Percentiles rank a stretch among this genome's conserved stretches.
Evolutionary conservation across 1,284 basidiomycete species (phyloP).

Genomic region (Ustilago esculenta): DNA sequence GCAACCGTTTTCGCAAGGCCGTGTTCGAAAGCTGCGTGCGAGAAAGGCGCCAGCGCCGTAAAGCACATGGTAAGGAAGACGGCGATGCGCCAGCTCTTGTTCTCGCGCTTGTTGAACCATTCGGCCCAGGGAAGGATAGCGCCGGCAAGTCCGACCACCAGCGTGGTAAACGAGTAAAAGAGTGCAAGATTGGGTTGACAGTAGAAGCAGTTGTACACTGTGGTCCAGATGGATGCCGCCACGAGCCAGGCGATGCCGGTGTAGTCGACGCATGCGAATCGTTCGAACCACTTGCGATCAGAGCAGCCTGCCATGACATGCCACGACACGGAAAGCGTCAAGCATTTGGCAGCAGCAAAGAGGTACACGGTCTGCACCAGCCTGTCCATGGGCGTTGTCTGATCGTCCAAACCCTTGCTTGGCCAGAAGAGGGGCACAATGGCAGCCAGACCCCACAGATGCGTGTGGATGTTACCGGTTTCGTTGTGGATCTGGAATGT

Average conservation of each 20-base stretch:
- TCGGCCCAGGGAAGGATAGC: constrained; percentile 63
- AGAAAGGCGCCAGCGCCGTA: constrained; percentile 60
- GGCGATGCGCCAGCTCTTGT: constrained; percentile 59
- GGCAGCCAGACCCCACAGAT: constrained; percentile 59
- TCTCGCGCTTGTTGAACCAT: constrained; percentile 64
- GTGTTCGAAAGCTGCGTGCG: constrained; percentile 61
- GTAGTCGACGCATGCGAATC: constrained; percentile 66
- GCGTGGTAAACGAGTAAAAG: constrained; percentile 58
- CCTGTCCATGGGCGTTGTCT: constrained; percentile 64
- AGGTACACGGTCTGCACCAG: constrained; percentile 64
- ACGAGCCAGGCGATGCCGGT: constrained; percentile 66
- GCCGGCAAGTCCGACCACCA: constrained; percentile 57
- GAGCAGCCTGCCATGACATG: constrained; percentile 66
- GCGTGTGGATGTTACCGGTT: constrained; percentile 66
- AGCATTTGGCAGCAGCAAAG: constrained; percentile 64
- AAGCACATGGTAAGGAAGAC: constrained; percentile 64
- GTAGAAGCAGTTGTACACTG: constrained; percentile 66
- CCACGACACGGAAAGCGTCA: constrained; percentile 62
- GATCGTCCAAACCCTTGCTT: constrained; percentile 53
- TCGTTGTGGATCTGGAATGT: constrained; percentile 66
- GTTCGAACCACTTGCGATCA: constrained; percentile 61
- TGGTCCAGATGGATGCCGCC: constrained; percentile 62
- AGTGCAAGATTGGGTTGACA: constrained; percentile 65
- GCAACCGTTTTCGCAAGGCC: constrained; percentile 51
- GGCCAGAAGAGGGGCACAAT: constrained; percentile 64